Conservation (phyloP, 805 yeast species). For the Metschnikowia rubicola region DNA sequence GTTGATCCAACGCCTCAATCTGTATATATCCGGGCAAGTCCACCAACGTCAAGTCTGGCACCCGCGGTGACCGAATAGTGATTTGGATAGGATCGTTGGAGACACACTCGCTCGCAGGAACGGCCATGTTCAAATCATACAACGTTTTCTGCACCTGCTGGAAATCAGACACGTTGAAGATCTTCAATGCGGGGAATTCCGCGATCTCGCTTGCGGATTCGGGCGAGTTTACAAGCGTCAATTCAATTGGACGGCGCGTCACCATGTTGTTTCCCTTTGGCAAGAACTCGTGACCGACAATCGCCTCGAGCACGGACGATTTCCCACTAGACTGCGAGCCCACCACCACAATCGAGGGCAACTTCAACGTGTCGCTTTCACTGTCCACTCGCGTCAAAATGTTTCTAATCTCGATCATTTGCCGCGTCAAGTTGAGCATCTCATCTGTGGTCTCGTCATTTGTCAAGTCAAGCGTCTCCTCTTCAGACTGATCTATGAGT, state of each 20-base stretch:
- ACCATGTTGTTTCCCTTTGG: constrained; percentile 99
- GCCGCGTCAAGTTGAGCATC: constrained; percentile 85
- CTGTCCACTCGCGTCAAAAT: constrained; percentile 68
- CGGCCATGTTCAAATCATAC: constrained; percentile 87
- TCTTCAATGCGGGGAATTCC: constrained; percentile 86
- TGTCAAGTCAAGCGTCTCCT: constrained; percentile 38
- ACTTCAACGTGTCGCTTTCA: constrained; percentile 67
- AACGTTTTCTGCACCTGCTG: constrained; percentile 83
- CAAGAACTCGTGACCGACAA: constrained; percentile 95
- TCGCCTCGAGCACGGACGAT: constrained; percentile 90
- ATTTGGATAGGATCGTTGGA: constrained; percentile 93
- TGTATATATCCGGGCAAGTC: constrained; percentile 98
- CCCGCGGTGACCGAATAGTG: constrained; percentile 82
- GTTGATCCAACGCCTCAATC: constrained; percentile 95
- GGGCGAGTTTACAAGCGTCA: constrained; percentile 88
- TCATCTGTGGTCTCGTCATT: constrained; percentile 66
- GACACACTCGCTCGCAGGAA: constrained; percentile 79
- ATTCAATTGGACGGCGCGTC: constrained; percentile 93
- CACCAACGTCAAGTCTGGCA: constrained; percentile 86
- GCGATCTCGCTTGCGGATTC: constrained; percentile 76
- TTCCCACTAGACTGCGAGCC: constrained; percentile 98
- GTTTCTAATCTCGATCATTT: constrained; percentile 93
- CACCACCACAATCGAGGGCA: constrained; percentile 93
- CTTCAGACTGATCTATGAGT: constrained; percentile 33
- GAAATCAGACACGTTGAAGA: constrained; percentile 82